phyloP scores from a whole-genome alignment of 2,329 filamentous ascomycete species.

The Akanthomyces lecanii region DNA sequence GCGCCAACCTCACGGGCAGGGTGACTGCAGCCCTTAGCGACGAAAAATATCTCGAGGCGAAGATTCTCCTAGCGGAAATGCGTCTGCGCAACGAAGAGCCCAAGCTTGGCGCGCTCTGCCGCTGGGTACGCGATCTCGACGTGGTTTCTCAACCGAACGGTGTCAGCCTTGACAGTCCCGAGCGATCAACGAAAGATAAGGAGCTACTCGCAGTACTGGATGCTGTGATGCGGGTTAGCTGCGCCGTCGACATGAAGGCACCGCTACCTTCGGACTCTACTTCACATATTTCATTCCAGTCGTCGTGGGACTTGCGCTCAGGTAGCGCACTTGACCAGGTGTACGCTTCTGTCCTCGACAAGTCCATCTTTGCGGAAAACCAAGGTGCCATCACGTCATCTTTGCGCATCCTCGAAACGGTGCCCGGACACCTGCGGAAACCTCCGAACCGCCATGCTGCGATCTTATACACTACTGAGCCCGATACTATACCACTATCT shows the following conservation, averaged over 20 bases:
- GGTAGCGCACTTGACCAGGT: constrained; percentile 38
- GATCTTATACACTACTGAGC: constrained; percentile 57
- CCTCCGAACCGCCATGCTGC: constrained; percentile 65
- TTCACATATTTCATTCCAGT: constrained; percentile 53
- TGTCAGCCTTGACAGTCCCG: constrained; percentile 26
- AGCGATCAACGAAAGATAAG: constrained; percentile 43
- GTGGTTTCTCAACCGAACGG: constrained; percentile 55
- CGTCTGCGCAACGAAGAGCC: constrained; percentile 60
- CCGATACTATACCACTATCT: constrained; percentile 52
- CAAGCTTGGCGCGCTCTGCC: constrained; percentile 64
- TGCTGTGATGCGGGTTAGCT: constrained; percentile 58
- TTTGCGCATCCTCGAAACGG: constrained; percentile 60
- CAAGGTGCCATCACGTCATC: constrained; percentile 34
- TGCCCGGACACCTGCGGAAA: constrained; percentile 55
- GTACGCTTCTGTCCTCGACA: constrained; percentile 56
- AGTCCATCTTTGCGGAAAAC: constrained; percentile 44
- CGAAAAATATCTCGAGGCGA: constrained; percentile 61
- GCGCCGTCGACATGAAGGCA: constrained; percentile 51
- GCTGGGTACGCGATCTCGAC: constrained; percentile 69
- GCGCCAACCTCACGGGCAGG: constrained; percentile 60
- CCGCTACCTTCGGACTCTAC: constrained; percentile 30
- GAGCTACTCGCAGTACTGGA: constrained; percentile 60
- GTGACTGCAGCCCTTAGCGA: constrained; percentile 64
- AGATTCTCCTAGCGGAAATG: constrained; percentile 65
- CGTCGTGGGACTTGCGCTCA: constrained; percentile 56